A percentile compares a stretch with the other conserved stretches of the same genome.
Evolutionary conservation across 768 basidiomycete species (phyloP).

Genomic region (Boletus edulis): DNA sequence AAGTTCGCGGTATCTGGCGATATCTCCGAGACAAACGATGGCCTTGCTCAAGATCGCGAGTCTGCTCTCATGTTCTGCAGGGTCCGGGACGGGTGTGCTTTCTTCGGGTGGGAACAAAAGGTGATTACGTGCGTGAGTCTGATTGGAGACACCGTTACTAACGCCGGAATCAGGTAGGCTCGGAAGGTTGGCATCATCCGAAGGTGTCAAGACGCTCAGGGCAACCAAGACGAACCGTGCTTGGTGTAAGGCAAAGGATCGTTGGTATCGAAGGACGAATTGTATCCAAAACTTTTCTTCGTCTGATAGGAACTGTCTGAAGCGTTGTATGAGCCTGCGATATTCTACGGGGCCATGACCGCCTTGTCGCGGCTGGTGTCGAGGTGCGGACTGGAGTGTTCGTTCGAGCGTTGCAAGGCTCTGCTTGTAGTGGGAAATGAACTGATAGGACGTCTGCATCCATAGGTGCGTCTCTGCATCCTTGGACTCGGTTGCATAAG

Average conservation of each 20-base stretch:
- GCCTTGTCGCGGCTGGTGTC: constrained; percentile 36
- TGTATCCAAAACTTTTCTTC: constrained; percentile 93
- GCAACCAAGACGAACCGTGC: constrained; percentile 53
- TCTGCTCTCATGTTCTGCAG: constrained; percentile 46
- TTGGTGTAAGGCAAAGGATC: constrained; percentile 68
- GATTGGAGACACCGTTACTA: constrained; percentile 20
- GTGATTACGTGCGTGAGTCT: constrained; percentile 49
- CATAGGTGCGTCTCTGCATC: constrained; percentile 83
- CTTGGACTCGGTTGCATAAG: constrained; percentile 69
- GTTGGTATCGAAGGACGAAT: constrained; percentile 71
- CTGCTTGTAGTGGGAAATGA: constrained; percentile 82
- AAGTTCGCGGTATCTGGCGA: constrained; percentile 89
- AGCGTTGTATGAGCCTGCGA: constrained; percentile 82
- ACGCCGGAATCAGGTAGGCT: constrained; percentile 21
- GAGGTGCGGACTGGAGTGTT: constrained; percentile 41
- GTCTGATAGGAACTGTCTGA: constrained; percentile 83
- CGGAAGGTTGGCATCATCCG: constrained; percentile 35
- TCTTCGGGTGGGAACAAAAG: constrained; percentile 65
- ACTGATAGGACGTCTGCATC: constrained; percentile 89
- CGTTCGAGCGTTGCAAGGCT: constrained; percentile 67
- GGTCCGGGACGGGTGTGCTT: constrained; percentile 36
- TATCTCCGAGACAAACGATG: constrained; percentile 89
- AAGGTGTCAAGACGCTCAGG: constrained; percentile 51
- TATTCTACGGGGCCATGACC: constrained; percentile 72
- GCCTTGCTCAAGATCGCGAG: constrained; percentile 84